Conservation (phyloP, 495 filamentous ascomycete species). For the Daldinia vernicosa region DNA sequence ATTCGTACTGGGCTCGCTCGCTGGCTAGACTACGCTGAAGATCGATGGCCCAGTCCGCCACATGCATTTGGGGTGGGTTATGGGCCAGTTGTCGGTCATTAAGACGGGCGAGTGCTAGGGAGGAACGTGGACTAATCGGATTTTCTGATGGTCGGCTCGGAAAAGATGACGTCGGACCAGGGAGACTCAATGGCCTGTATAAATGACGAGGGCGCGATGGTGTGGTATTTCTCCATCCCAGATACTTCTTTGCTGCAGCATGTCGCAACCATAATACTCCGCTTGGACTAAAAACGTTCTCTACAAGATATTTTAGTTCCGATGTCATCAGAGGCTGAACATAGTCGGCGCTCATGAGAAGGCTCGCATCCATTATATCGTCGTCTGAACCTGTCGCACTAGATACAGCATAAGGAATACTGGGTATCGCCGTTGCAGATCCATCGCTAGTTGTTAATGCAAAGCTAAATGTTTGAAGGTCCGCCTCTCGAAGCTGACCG, state of each 20-base stretch:
- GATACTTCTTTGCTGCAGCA: slow-evolving; percentile 83
- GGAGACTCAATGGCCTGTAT: slow-evolving; percentile 40
- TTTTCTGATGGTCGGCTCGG: slow-evolving; percentile 7
- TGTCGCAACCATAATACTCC: slow-evolving; percentile 89
- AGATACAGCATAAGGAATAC: slow-evolving; percentile 79
- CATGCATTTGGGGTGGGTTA: slow-evolving; percentile 76
- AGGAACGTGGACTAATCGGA: slow-evolving; percentile 43
- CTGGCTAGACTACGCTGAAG: slow-evolving; percentile 83
- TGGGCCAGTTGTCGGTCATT: slow-evolving; percentile 77
- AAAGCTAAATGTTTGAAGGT: slow-evolving; percentile 76
- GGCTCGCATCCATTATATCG: slow-evolving; percentile 93
- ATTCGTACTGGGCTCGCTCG: slow-evolving; percentile 80
- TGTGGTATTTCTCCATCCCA: slow-evolving; percentile 65
- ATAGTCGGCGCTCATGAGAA: slow-evolving; percentile 95
- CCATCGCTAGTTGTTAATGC: slow-evolving; percentile 43
- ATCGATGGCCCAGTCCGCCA: slow-evolving; percentile 91
- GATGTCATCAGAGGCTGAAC: slow-evolving; percentile 82
- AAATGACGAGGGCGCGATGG: slow-evolving; percentile 42
- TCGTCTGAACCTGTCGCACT: slow-evolving; percentile 78
- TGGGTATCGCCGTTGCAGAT: slow-evolving; percentile 30
- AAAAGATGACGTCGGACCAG: slow-evolving; percentile 14
- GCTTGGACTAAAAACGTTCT: slow-evolving; percentile 78
- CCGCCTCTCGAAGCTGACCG: slow-evolving; percentile 65
- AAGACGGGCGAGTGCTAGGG: slow-evolving; percentile 75
- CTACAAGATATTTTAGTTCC: slow-evolving; percentile 76